Evolutionary conservation across 2,329 filamentous ascomycete genomes (phyloP).

Genomic region (Phialophora chinensis): DNA sequence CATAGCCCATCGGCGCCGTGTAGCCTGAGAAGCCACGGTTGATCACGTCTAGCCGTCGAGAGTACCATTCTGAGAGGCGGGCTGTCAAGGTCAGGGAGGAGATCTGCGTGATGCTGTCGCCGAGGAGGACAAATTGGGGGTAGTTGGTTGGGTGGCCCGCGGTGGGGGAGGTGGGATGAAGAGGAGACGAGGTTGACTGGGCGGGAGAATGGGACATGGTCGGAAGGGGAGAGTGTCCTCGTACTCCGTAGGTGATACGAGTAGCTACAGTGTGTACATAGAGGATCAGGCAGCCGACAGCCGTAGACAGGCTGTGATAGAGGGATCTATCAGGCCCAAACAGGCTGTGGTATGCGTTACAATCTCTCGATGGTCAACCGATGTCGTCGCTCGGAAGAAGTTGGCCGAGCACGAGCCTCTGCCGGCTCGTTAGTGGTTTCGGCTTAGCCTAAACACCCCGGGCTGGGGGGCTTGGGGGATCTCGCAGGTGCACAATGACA

Average conservation of each 20-base stretch:
- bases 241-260: too few relatives aligned
- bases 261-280: background rate
- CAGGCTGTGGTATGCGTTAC: background rate
- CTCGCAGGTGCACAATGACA: conserved; percentile 19
- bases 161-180: conserved; percentile 41
- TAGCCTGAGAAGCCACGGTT: conserved; percentile 73
- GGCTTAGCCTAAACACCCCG: background rate
- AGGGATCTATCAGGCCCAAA: background rate
- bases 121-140: conserved; percentile 81
- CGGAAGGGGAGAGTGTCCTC: background rate
- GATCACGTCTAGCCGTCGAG: conserved; percentile 79
- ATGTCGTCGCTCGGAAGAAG: background rate
- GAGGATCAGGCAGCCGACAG: too few relatives aligned
- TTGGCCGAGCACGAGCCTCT: background rate
- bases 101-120: conserved; percentile 84
- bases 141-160: conserved; percentile 51
- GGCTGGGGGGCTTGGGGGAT: background rate
- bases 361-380: background rate
- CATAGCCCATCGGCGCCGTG: conserved; percentile 52
- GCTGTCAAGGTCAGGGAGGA: conserved; percentile 54
- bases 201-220: conserved; percentile 32
- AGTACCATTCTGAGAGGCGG: conserved; percentile 54
- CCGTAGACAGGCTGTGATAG: background rate
- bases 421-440: background rate
- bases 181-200: background rate